Base-by-base conservation (phyloP, 2,329 filamentous ascomycete genomes). In the Colletotrichum liriopes region DNA sequence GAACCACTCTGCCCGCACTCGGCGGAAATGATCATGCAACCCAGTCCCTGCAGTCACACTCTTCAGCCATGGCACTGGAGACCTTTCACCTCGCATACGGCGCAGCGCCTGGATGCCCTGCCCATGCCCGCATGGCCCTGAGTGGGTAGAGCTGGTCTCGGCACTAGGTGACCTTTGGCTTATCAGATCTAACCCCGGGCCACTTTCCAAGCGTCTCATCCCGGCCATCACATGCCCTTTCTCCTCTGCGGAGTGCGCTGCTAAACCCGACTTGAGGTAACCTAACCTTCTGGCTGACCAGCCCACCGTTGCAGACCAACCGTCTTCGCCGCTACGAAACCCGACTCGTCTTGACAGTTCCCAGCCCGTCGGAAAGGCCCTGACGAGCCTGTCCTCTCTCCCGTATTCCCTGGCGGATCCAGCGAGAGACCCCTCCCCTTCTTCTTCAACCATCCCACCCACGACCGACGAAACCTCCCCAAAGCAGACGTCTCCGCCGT, bases 181-280 rank as follows among this genome's bases (percentile, higher is more conserved):
- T 72, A 72, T 72, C 70, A 72, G 70, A 72, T 72, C 70, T 43
- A 43, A 70, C 23, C 59, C 72, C 58, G 45, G 63, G 59, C 60
- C 61, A 20, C 35, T 55, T 60, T 51, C 65, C 67, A 72, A 59
- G 39, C 63, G 63, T 67, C 72, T 72, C 72, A 67, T 60, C 72
- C 51, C 59, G 67, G 68, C 41, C 68, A 65, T 67, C 62, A 72
- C 72, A 64, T 67, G 68, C 35, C 63, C 67, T 18, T 54, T 55
- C 68, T 67, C 58, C 63, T 62, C 60, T 64, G 67, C 67, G 45
- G 55, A 71, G 61, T 43, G 16, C 62, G 60, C 59, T 68, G 58
- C 58, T 68, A 56, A 65, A 55, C 56, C 59, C 65, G 26, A 35
- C 41, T 12, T 29, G 54, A 58, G 35, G 58, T 63, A 37, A 69